phyloP scores from a whole-genome alignment of 305 asterid species.

The Fraxinus baroniana region DNA sequence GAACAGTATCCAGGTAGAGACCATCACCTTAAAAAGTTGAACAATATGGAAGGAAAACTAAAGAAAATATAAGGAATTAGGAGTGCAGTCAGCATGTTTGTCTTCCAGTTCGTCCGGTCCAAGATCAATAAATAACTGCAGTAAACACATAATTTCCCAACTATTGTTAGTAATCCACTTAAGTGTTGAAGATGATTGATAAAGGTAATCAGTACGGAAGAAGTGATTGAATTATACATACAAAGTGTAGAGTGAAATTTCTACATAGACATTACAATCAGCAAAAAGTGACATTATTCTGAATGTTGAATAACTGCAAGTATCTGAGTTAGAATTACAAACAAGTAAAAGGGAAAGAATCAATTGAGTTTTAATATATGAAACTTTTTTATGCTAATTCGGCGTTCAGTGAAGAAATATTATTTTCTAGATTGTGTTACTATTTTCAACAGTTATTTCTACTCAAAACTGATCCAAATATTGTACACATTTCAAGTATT shows the following conservation, averaged over 20 bases:
- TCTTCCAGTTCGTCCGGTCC: constrained; percentile 97
- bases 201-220: not conserved
- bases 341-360: not conserved
- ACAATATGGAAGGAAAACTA: constrained; percentile 58
- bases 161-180: not conserved
- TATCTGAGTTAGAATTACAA: not conserved
- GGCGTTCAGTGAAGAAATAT: not conserved
- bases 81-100: constrained; percentile 83
- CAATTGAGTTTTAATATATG: not conserved
- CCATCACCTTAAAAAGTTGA: constrained; percentile 64
- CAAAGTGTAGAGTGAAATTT: not conserved
- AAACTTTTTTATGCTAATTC: not conserved
- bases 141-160: not conserved
- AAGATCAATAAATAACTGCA: constrained; percentile 76
- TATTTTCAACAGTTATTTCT: not conserved
- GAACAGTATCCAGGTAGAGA: not conserved
- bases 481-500: not conserved
- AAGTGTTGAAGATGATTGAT: not conserved
- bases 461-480: not conserved
- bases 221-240: not conserved
- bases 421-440: not conserved
- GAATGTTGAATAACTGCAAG: not conserved
- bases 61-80: constrained; percentile 84
- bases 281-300: not conserved
- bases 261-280: not conserved